Conservation (phyloP, 805 yeast species). For the Starmerella apicola region DNA sequence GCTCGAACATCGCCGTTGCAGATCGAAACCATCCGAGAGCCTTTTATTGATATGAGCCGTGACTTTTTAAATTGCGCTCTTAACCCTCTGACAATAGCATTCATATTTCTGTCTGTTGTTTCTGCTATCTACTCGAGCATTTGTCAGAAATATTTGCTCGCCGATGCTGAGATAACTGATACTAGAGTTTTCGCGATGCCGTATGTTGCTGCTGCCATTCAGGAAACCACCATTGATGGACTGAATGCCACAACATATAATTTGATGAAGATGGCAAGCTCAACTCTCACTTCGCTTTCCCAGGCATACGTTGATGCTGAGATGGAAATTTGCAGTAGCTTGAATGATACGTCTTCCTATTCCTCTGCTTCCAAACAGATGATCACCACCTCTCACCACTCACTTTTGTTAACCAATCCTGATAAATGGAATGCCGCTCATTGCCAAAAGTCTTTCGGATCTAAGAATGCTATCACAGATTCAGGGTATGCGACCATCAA, state of each 20-base stretch:
- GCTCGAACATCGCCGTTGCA: too few species aligned
- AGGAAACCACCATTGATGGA: conserved; percentile 2
- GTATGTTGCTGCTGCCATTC: conserved; percentile 1
- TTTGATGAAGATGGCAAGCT: background rate
- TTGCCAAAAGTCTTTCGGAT: too few species aligned
- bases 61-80: background rate
- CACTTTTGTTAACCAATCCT: too few species aligned
- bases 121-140: background rate
- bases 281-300: background rate
- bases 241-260: conserved; percentile 16
- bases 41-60: background rate
- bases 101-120: background rate
- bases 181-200: background rate
- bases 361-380: too few species aligned
- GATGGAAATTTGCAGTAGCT: background rate
- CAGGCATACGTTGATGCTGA: background rate
- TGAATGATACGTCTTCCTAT: background rate
- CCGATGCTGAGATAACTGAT: background rate
- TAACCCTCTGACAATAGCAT: background rate
- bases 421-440: too few species aligned
- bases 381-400: too few species aligned
- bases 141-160: background rate
- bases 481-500: too few species aligned
- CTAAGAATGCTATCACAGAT: too few species aligned
- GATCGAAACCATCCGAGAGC: too few species aligned